These are phyloP conservation scores for Claviceps sp. DNA, from an alignment of 2,329 filamentous ascomycete genomes.

Conservation along the genomic window DNA sequence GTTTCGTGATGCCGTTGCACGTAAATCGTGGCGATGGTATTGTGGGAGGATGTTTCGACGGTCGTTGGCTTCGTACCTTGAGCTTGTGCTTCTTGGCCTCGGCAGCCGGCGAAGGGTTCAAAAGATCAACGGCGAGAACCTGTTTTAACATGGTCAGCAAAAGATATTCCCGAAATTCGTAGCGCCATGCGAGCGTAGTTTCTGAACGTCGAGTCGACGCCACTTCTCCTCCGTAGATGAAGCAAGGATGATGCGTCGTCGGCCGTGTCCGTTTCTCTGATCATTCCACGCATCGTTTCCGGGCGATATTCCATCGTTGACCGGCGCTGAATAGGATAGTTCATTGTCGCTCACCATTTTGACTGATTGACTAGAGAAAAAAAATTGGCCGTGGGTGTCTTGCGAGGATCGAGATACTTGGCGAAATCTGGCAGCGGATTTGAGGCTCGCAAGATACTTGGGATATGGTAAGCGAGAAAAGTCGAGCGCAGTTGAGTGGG, in stretches of 20 bases:
- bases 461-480: slow-evolving; percentile 36
- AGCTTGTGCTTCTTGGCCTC: slow-evolving; percentile 99
- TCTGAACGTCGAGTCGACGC: slow-evolving; percentile 7
- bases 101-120: slow-evolving; percentile 95
- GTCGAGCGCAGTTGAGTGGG: slow-evolving; percentile 28
- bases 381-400: slow-evolving; percentile 27
- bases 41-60: slow-evolving; percentile 4
- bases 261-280: not conserved
- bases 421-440: slow-evolving; percentile 45
- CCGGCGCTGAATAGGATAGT: slow-evolving; percentile 7
- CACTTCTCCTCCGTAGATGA: slow-evolving; percentile 6
- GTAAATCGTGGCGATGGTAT: slow-evolving; percentile 7
- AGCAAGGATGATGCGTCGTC: slow-evolving; percentile 10
- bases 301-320: slow-evolving; percentile 9
- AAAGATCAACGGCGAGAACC: slow-evolving; percentile 99
- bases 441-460: slow-evolving; percentile 36
- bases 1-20: not conserved
- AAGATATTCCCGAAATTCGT: not conserved
- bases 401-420: slow-evolving; percentile 35
- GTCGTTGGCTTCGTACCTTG: slow-evolving; percentile 54
- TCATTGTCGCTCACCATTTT: slow-evolving; percentile 51
- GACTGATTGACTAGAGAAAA: slow-evolving; percentile 36
- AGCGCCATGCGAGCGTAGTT: not conserved
- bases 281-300: slow-evolving; percentile 7
- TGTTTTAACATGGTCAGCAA: slow-evolving; percentile 40